Evolutionary conservation across 306 rosid species (phyloP), one percentile per base, ranked within the genome.

Genomic region (Glycyrrhiza uralensis): DNA sequence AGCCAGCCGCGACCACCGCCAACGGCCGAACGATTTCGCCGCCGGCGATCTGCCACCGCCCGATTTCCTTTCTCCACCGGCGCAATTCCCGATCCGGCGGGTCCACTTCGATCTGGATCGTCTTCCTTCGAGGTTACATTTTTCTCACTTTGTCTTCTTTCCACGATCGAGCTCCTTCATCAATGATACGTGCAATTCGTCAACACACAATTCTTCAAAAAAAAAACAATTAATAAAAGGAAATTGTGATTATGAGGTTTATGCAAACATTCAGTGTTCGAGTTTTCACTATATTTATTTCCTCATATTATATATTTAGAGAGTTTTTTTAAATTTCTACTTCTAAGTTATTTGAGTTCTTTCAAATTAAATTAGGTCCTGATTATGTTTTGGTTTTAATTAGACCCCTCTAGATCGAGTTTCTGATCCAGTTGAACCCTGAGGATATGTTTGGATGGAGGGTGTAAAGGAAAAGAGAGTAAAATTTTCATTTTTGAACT

Each of bases 1-100:
- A 56, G 17, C 58, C n/a, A n/a, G n/a, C 60, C 19, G 63, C 69
- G 28, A 17, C 52, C 47, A 42, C 79, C 82, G 36, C 38, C 81
- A 59, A 65, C 47, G 23, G 2, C 24, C 65, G 72, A 85, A 77
- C 66, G 79, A 74, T 74, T 58, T 80, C 67, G 12, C n/a, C 71
- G 30, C 71, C 71, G 75, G 19, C 65, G 26, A 55, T 11, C 29
- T 19, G 5, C 54, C 66, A 41, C 73, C 57, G 4, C 10, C 10
- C 5, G 19, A 2, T 3, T 8, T 2, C 35, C 20, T 30, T 15
- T 51, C 60, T 63, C 32, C 22, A 10, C 68, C 56, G 65, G 2
- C 29, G 17, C 10, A 17, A n/a, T 22, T 38, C 39, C 8, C 11
- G 7, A 52, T 13, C 51, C 47, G 20, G 36, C 39, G 3, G 46